Evolutionary conservation across 148 eudicot species (phyloP).

Genomic region (Agrostemma githago): DNA sequence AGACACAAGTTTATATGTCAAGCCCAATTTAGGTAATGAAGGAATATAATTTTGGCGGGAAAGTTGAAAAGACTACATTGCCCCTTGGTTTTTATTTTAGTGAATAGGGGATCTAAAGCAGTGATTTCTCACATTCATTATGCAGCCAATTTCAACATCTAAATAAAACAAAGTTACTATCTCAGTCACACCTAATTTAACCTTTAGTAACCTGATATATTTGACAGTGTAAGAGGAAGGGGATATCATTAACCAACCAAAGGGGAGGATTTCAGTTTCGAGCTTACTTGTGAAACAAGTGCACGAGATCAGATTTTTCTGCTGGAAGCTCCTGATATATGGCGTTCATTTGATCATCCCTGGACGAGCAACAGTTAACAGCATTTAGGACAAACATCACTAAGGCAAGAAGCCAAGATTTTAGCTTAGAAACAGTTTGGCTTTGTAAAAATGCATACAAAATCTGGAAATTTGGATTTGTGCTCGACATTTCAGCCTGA

Average conservation of each 20-base stretch:
- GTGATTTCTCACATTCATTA: no score
- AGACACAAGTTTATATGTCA: no score
- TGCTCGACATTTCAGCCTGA: constrained; percentile 47
- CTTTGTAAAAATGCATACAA: constrained; percentile 44
- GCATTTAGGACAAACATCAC: not conserved
- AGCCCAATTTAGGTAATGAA: no score
- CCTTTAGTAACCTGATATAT: constrained; percentile 36
- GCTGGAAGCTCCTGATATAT: constrained; percentile 80
- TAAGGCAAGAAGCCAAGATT: not conserved
- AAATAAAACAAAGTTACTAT: no score
- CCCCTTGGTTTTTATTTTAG: no score
- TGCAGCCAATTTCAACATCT: no score
- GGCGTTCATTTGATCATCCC: constrained; percentile 73
- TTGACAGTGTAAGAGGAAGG: not conserved
- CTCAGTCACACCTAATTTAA: no score
- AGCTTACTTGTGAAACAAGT: constrained; percentile 66
- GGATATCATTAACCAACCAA: no score
- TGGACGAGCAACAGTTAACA: constrained; percentile 21
- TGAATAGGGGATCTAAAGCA: no score
- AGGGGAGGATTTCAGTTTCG: not conserved
- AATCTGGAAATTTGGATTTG: constrained; percentile 41
- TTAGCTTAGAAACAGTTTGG: not conserved
- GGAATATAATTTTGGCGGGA: no score
- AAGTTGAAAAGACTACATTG: no score
- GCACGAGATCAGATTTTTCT: constrained; percentile 66